Percentiles rank a stretch among this genome's conserved stretches.
Evolutionary conservation across 306 rosid species (phyloP).

Genomic region (Urtica urens): DNA sequence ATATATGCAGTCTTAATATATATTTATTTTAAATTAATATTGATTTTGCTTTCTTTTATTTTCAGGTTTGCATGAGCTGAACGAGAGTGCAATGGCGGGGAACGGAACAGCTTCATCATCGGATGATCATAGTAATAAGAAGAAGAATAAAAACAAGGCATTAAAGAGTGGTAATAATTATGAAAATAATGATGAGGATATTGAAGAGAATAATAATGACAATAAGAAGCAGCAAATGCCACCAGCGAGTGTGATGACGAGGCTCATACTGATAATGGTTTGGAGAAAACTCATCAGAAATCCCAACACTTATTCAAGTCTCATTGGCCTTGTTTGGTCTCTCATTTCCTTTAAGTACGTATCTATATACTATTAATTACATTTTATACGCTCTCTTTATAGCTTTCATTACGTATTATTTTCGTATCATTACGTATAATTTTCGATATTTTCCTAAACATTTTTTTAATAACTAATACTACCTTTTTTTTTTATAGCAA

Average conservation of each 20-base stretch:
- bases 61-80: slow-evolving; percentile 39
- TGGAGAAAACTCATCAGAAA: slow-evolving; percentile 92
- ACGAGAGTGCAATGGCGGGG: slow-evolving; percentile 41
- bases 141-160: slow-evolving; percentile 31
- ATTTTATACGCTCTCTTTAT: not conserved
- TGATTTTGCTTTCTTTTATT: not conserved
- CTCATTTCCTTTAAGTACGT: slow-evolving; percentile 58
- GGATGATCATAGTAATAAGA: slow-evolving; percentile 22
- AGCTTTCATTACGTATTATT: no score
- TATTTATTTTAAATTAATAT: not conserved
- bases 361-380: not conserved
- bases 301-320: slow-evolving; percentile 80
- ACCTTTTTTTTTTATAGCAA: no score
- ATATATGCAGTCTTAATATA: not conserved
- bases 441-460: no score
- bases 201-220: no score
- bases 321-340: slow-evolving; percentile 68
- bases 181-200: no score
- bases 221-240: slow-evolving; percentile 65
- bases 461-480: no score
- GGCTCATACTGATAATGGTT: slow-evolving; percentile 79
- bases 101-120: slow-evolving; percentile 31
- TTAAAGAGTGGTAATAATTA: not conserved
- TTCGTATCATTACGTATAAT: no score
- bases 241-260: slow-evolving; percentile 77